phyloP scores from a whole-genome alignment of 352 stramenopile species.

The Phytophthora rubi region DNA sequence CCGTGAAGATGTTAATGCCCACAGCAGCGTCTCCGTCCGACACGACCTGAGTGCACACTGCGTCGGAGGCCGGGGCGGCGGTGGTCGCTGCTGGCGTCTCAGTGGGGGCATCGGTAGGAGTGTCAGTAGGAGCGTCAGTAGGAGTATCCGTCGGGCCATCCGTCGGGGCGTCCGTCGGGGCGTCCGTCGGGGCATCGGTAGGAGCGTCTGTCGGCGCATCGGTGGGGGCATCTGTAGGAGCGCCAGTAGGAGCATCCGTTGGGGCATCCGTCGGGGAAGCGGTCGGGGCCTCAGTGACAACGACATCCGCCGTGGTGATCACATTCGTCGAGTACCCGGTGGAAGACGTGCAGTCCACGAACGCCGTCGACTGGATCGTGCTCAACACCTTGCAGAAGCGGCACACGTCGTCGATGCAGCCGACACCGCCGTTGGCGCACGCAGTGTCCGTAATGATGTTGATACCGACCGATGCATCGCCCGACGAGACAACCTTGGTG shows the following conservation, averaged over 20 bases:
- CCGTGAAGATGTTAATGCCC: no score
- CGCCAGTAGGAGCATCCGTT: background rate
- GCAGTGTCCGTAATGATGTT: slow-evolving; percentile 35
- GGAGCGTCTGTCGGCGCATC: slow-evolving; percentile 1
- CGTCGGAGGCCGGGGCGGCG: no score
- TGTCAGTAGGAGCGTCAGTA: background rate
- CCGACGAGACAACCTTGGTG: slow-evolving; percentile 25
- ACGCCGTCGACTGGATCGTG: slow-evolving; percentile 8
- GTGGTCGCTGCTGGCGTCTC: slow-evolving; percentile 7
- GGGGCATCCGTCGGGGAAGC: background rate
- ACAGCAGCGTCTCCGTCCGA: no score
- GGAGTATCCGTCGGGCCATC: background rate
- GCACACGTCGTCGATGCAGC: slow-evolving; percentile 39
- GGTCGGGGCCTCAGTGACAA: background rate
- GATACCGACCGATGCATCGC: slow-evolving; percentile 35
- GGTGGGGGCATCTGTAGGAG: background rate
- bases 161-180: background rate
- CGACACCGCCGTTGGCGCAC: slow-evolving; percentile 28
- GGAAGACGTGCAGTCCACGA: slow-evolving; percentile 26
- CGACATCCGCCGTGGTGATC: background rate
- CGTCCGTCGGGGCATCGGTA: background rate
- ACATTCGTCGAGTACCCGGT: slow-evolving; percentile 7
- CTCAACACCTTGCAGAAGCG: slow-evolving; percentile 45
- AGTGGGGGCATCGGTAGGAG: background rate
- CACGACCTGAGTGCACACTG: no score